These are phyloP conservation scores for Ogataea zsoltii DNA, from an alignment of 805 yeast genomes.

Conservation along the genomic window DNA sequence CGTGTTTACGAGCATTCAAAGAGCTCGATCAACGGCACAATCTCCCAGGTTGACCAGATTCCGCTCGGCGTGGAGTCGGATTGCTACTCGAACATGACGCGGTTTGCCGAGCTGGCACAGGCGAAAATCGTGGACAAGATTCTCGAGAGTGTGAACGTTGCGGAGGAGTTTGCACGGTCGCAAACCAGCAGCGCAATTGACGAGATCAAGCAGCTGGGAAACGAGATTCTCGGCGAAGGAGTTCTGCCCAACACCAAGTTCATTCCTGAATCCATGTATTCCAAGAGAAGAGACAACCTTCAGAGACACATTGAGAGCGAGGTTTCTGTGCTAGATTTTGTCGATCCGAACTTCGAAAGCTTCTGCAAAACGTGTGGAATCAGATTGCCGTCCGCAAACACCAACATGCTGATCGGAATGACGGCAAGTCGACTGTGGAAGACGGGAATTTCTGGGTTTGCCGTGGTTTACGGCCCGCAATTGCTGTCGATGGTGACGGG, in stretches of 20 bases:
- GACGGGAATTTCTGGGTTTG: constrained; percentile 30
- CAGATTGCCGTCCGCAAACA: constrained; percentile 42
- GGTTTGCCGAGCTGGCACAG: constrained; percentile 72
- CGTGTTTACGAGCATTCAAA: constrained; percentile 63
- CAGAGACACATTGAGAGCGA: constrained; percentile 58
- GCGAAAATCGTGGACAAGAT: constrained; percentile 64
- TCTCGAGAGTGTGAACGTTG: constrained; percentile 56
- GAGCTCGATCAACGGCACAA: constrained; percentile 48
- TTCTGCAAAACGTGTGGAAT: constrained; percentile 40
- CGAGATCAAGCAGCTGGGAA: constrained; percentile 63
- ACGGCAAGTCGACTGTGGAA: constrained; percentile 27
- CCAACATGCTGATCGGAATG: constrained; percentile 20
- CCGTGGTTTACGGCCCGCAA: constrained; percentile 30
- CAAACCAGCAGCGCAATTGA: constrained; percentile 62
- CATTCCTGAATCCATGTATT: constrained; percentile 78
- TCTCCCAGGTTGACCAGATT: constrained; percentile 42
- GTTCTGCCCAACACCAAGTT: constrained; percentile 61
- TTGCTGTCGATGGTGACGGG: constrained; percentile 33
- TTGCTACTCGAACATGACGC: constrained; percentile 65
- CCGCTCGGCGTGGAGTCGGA: constrained; percentile 46
- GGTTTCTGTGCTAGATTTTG: constrained; percentile 68
- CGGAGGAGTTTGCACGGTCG: constrained; percentile 70
- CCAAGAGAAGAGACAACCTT: constrained; percentile 64
- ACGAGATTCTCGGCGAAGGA: constrained; percentile 61
- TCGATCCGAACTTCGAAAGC: constrained; percentile 73